Base-by-base conservation (phyloP, 129 eudicot genomes). In the Artemisia tridentata region DNA sequence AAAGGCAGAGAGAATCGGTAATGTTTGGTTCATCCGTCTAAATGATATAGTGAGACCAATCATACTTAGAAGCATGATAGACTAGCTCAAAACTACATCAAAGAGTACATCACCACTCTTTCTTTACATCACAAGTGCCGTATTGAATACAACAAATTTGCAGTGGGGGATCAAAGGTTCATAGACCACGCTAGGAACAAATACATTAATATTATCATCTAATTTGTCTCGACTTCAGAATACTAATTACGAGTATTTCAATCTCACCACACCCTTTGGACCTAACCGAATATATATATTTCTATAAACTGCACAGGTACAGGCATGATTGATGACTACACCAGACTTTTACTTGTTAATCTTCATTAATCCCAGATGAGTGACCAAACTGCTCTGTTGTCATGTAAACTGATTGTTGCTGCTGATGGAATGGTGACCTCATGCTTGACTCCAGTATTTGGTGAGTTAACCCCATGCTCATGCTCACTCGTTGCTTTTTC, bases 391-490 rank as follows among this genome's bases (percentile, higher is more conserved):
- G 89, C 80, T 73, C 77, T 74, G 78, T 60, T 16, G 77, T 55
- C 70, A 73, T 53, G 63, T 63, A 72, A 61, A 11, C 50, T 31
- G 77, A 61, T 48, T 72, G 78, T 72, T 79, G 75, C 18, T 58
- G 67, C 25, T 68, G 75, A 21, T 72, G 72, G 65, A 70, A 82
- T n/a, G 83, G 83, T 41, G 82, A 84, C 76, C 84, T 80, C 68
- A 72, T 45, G 78, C 83, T 82, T 1, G 92, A 82, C 72, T 88
- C 88, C 25, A 83, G 66, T 50, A 84, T 65, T 65, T 83, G 86
- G 57, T 80, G 89, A 13, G 80, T 43, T 18, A 81, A 69, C 10
- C 72, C 72, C 72, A 72, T 10, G 51, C 71, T 73, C 29, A 75
- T 43, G 71, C 69, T 67, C 60, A 67, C 72, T 25, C 84, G 83